These are phyloP conservation scores for Backusella luteola DNA, from an alignment of 192 early-diverging fungal genomes.

Conservation along the genomic window DNA sequence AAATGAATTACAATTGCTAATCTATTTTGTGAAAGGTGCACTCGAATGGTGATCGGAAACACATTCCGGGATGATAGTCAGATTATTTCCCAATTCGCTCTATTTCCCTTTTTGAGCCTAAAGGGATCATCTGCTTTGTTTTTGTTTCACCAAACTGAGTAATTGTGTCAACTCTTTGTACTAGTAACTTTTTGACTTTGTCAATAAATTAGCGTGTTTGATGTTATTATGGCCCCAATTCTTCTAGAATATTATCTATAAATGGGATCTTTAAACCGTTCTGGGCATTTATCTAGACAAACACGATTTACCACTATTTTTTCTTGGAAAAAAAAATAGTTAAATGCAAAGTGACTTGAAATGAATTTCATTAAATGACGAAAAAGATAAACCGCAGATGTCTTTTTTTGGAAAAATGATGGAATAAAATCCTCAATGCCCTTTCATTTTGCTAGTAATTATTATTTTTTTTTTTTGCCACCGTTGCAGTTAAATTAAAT, in stretches of 20 bases:
- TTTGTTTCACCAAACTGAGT: background rate
- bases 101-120: background rate
- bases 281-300: background rate
- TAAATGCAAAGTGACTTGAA: background rate
- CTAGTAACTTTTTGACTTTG: background rate
- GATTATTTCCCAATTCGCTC: background rate
- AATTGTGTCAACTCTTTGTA: background rate
- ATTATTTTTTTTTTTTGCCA: background rate
- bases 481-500: background rate
- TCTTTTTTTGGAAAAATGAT: background rate
- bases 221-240: background rate
- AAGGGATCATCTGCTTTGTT: background rate
- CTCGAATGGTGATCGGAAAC: background rate
- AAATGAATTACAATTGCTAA: background rate
- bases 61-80: background rate
- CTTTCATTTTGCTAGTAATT: background rate
- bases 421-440: background rate
- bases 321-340: background rate
- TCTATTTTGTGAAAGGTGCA: background rate
- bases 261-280: background rate
- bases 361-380: background rate
- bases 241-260: background rate
- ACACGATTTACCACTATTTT: background rate
- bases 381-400: background rate
- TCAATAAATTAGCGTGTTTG: background rate